phyloP scores from a whole-genome alignment of 495 filamentous ascomycete species.

The Echria macrotheca region DNA sequence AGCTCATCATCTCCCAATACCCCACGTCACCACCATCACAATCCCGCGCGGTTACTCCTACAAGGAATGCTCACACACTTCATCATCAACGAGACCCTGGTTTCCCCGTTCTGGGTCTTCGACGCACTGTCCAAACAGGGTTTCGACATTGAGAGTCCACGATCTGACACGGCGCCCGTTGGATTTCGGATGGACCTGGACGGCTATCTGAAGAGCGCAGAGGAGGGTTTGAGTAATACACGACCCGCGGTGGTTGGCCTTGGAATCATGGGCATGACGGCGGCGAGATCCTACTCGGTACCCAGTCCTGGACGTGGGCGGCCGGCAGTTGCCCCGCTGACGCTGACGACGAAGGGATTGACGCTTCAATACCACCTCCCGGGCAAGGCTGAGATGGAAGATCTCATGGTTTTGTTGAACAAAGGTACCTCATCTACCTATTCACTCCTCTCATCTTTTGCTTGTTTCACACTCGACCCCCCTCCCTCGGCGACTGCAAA shows the following conservation, averaged over 20 bases:
- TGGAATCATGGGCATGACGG: not conserved
- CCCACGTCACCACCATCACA: not conserved
- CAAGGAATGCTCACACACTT: conserved; percentile 14
- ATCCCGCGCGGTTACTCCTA: too few relatives aligned
- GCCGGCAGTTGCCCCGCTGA: conserved; percentile 7
- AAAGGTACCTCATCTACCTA: conserved; percentile 4
- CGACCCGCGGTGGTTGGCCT: too few relatives aligned
- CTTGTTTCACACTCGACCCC: too few relatives aligned
- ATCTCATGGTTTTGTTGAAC: conserved; percentile 7
- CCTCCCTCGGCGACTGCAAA: too few relatives aligned
- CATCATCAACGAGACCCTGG: conserved; percentile 1
- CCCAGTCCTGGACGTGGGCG: conserved; percentile 5
- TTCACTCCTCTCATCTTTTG: not conserved
- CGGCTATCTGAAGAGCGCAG: too few relatives aligned
- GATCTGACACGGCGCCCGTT: not conserved
- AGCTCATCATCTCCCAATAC: not conserved
- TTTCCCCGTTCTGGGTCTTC: conserved; percentile 14
- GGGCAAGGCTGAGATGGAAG: conserved; percentile 12
- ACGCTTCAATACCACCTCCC: conserved; percentile 4
- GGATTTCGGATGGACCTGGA: too few relatives aligned
- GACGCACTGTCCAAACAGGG: conserved; percentile 2
- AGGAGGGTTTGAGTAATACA: too few relatives aligned
- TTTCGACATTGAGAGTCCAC: not conserved
- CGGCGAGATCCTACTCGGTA: not conserved
- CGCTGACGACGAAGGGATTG: not conserved